Evolutionary conservation across 148 eudicot genomes (phyloP).

Genomic region (Fagopyrum tataricum): DNA sequence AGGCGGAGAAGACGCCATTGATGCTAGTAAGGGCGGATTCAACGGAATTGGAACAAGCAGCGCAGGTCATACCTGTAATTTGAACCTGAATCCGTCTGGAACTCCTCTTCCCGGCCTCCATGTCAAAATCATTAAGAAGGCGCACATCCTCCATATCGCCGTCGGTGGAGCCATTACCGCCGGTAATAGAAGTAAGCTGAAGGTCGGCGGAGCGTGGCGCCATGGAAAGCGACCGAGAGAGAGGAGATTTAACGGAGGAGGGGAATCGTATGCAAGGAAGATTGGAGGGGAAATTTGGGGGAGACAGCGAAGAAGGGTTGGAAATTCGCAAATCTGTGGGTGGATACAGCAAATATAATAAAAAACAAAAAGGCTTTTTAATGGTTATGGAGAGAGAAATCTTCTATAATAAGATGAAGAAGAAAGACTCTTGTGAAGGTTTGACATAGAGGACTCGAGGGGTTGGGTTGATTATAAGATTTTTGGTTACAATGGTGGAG

Average conservation of each 20-base stretch:
- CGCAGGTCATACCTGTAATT: slow-evolving; percentile 86
- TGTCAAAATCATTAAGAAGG: slow-evolving; percentile 45
- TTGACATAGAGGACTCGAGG: no score
- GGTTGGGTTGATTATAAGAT: neutral
- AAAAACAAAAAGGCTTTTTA: neutral
- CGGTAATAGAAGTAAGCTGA: slow-evolving; percentile 31
- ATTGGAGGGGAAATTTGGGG: neutral
- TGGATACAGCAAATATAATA: neutral
- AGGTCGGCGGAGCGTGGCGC: slow-evolving; percentile 38
- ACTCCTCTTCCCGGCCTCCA: slow-evolving; percentile 10
- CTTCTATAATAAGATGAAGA: neutral
- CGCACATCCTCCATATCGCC: slow-evolving; percentile 59
- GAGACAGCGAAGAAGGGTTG: neutral
- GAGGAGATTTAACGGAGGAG: slow-evolving; percentile 5
- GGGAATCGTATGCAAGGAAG: neutral
- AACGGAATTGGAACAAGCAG: slow-evolving; percentile 87
- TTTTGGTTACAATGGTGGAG: neutral
- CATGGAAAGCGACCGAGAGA: slow-evolving; percentile 28
- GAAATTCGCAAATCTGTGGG: slow-evolving; percentile 4
- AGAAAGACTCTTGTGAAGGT: neutral
- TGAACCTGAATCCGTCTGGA: slow-evolving; percentile 52
- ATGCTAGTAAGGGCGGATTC: slow-evolving; percentile 59
- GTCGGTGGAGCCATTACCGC: slow-evolving; percentile 19
- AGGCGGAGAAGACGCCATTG: slow-evolving; percentile 58
- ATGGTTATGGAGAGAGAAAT: slow-evolving; percentile 5